Evolutionary conservation across 2,329 filamentous ascomycete genomes (phyloP).

Genomic region (Ploettnerulaceae sp.): DNA sequence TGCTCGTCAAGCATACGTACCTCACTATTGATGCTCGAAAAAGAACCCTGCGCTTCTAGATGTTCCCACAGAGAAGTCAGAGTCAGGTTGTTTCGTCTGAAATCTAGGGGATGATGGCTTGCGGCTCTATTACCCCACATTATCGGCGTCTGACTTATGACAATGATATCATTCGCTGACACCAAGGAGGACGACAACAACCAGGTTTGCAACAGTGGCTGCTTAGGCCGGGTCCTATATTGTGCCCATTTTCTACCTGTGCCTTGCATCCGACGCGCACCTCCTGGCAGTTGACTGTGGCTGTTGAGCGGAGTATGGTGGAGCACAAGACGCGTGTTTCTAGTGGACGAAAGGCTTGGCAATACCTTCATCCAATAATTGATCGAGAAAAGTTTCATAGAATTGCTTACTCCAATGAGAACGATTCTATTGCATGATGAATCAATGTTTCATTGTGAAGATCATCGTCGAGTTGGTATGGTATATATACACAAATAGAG

Average conservation of each 20-base stretch:
- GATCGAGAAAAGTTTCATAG: not conserved
- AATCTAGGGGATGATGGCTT: not conserved
- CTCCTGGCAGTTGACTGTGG: not conserved
- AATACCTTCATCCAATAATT: not conserved
- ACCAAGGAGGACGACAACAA: not conserved
- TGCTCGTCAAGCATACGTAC: conserved; percentile 1
- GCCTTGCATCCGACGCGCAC: not conserved
- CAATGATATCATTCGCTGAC: not conserved
- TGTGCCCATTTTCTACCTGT: not conserved
- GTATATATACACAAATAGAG: not conserved
- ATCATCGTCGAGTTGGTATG: not conserved
- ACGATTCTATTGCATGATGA: conserved; percentile 1
- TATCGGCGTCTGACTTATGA: conserved; percentile 3
- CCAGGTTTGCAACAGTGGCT: too few relatives aligned
- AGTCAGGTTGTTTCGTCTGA: not conserved
- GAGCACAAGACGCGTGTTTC: not conserved
- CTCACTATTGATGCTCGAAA: not conserved
- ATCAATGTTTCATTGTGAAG: conserved; percentile 2
- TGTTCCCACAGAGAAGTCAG: not conserved
- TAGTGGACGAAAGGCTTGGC: conserved; percentile 5
- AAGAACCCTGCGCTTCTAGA: not conserved
- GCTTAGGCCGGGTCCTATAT: too few relatives aligned
- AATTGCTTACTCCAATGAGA: not conserved
- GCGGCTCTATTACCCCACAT: not conserved
- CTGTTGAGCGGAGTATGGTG: not conserved